Base-by-base conservation (phyloP, 805 yeast genomes). In the Wickerhamomyces subpelliculosus region DNA sequence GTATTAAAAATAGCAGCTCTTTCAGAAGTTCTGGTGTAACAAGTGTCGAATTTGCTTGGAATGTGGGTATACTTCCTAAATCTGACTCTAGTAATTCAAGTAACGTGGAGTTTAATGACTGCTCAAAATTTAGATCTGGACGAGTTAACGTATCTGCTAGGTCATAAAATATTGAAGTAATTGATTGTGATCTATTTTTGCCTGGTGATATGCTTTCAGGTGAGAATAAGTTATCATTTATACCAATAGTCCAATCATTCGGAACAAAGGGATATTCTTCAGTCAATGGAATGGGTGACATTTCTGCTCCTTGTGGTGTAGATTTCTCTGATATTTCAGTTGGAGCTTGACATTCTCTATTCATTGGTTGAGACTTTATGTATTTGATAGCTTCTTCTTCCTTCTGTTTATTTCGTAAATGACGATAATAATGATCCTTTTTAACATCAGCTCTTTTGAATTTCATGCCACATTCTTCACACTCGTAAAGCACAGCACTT, bases 391-490 rank as follows among this genome's bases (percentile, higher is more conserved):
- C 21, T 14, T 37, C 21, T 12, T 20, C 18, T 20, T 31, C 35
- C 12, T 32, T 41, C 24, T n/a, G 27, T 27, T 20, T 38, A 22
- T 27, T 37, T 24, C 44, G 47, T 9, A 57, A 54, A 55, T 74
- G 64, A 47, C 78, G 38, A 60, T 61, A 51, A 50, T 55, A 47
- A 53, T 76, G 67, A 57, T 82, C 50, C 6, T 51, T 52, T 22
- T 71, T 61, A 32, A 79, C 58, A 51, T 79, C 86, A 42, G 65
- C 71, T 28, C 86, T 57, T 1, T 79, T 84, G 64, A 79, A 79
- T 0, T 78, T 72, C 53, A 74, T 75, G 4, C 68, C 69, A 55
- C 86, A 79, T 5, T 58, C 54, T 10, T 67, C 41, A 52, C 86
- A 79, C 21, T 60, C 61, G 48, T 63, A 77, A 8, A 78, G 73